Base-by-base conservation (phyloP, 2,329 filamentous ascomycete species). In the Emergomyces orientalis region DNA sequence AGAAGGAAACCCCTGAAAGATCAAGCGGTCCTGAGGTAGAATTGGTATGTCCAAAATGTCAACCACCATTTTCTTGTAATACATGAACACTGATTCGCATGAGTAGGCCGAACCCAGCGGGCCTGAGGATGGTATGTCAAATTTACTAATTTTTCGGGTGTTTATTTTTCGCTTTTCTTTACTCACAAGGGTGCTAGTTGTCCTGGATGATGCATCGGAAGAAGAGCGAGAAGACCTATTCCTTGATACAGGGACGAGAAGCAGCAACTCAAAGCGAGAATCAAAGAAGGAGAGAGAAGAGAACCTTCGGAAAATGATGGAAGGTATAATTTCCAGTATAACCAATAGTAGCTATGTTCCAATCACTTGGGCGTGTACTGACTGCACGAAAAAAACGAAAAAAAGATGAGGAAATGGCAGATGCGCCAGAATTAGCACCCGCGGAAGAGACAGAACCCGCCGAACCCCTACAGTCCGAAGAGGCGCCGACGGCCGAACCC, bases 241-340 rank as follows among this genome's bases (percentile, higher is more conserved):
- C 70, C 71, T 75, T 1, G 73, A 78, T 34, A 74, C 70, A 13
- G 72, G 69, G 30, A 74, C 75, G 43, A 68, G 69, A 19, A 63
- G 75, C 71, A 66, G 68, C 41, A 73, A 75, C 2, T 77, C 78
- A 65, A 72, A 63, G 52, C 73, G 67, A 71, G 80, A 80, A 68
- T 77, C 73, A 22, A 83, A 81, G 64, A 84, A 84, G 69, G 85
- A 89, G 63, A 82, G 86, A 30, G 83, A 89, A 69, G 87, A 86
- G 60, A 83, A 81, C 65, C 75, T 91, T 57, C 82, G 81, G 62
- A 83, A 85, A 68, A 91, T 91, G 88, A 91, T 91, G 88, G 88
- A 91, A 55, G 83, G 85, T 61, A 88, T n/a, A n/a, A 45, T n/a
- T 17, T 43, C 14, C 8, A 11, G 72, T 65, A 65, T n/a, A 79